These are phyloP conservation scores for Rostrohypoxylon terebratum DNA, from an alignment of 495 filamentous ascomycete species.

Conservation along the genomic window DNA sequence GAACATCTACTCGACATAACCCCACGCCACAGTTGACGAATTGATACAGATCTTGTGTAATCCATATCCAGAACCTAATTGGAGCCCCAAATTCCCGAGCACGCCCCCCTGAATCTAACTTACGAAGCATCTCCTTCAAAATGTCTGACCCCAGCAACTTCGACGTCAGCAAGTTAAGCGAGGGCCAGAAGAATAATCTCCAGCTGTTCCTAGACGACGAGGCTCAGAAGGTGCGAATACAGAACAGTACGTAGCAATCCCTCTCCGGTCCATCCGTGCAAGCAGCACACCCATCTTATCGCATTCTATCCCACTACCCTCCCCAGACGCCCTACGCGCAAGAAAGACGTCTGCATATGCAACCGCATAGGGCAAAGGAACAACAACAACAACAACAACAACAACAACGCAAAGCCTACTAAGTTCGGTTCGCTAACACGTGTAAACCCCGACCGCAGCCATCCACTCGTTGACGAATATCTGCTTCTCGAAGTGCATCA, in stretches of 20 bases:
- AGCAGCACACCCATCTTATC: neutral
- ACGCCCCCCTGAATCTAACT: neutral
- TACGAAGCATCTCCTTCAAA: neutral
- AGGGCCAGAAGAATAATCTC: conserved; percentile 87
- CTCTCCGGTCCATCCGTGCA: neutral
- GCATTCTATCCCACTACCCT: neutral
- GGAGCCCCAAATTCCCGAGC: neutral
- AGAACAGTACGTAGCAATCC: conserved; percentile 71
- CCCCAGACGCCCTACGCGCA: neutral
- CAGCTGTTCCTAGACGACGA: conserved; percentile 84
- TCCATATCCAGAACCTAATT: neutral
- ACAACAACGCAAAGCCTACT: neutral
- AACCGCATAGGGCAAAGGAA: neutral
- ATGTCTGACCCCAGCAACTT: conserved; percentile 44
- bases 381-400: neutral
- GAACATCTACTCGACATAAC: neutral
- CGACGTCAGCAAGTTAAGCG: conserved; percentile 79
- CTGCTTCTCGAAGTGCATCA: conserved; percentile 93
- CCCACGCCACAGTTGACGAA: neutral
- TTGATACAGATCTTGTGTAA: neutral
- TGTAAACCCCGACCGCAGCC: conserved; percentile 11
- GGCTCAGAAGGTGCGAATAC: conserved; percentile 81
- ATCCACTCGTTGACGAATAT: conserved; percentile 82
- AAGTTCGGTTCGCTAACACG: conserved; percentile 29
- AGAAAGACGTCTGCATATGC: neutral